Evolutionary conservation across 371 early-diverging fungal species (phyloP).

Genomic region (Mucor plumbeus): DNA sequence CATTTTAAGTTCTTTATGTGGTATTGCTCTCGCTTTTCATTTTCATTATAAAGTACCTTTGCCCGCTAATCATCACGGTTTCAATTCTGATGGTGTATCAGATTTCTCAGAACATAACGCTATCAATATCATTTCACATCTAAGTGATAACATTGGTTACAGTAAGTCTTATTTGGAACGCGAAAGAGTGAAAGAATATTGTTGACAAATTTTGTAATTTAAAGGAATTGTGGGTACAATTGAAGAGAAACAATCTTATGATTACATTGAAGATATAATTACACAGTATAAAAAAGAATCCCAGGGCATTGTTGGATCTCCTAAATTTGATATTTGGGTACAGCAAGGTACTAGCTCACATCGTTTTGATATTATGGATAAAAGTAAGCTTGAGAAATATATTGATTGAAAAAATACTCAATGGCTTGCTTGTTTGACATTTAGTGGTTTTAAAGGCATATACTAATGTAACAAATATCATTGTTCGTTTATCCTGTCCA

Average conservation of each 20-base stretch:
- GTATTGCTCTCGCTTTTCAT: slow-evolving; percentile 36
- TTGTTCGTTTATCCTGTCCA: slow-evolving; percentile 75
- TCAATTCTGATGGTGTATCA: slow-evolving; percentile 33
- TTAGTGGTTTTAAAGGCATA: slow-evolving; percentile 71
- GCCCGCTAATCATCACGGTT: slow-evolving; percentile 45
- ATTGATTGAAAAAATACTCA: too few relatives aligned
- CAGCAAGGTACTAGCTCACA: slow-evolving; percentile 70
- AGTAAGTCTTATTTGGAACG: slow-evolving; percentile 32
- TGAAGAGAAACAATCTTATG: slow-evolving; percentile 48
- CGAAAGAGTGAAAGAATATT: background rate
- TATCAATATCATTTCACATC: slow-evolving; percentile 49
- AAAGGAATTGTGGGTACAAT: slow-evolving; percentile 53
- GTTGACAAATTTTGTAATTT: background rate
- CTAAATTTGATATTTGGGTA: slow-evolving; percentile 66
- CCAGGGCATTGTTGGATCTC: slow-evolving; percentile 43
- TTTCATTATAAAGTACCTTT: slow-evolving; percentile 50
- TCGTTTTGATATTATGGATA: slow-evolving; percentile 75
- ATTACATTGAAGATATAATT: slow-evolving; percentile 41
- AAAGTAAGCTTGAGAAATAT: slow-evolving; percentile 44
- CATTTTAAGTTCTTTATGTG: slow-evolving; percentile 19
- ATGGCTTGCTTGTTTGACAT: background rate
- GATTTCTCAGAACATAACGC: slow-evolving; percentile 67
- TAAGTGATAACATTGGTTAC: slow-evolving; percentile 62
- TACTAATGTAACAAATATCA: slow-evolving; percentile 74
- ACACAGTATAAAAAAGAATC: slow-evolving; percentile 39